These are phyloP conservation scores for Ceriops zippeliana DNA, from an alignment of 345 rosid species.

Conservation along the genomic window DNA sequence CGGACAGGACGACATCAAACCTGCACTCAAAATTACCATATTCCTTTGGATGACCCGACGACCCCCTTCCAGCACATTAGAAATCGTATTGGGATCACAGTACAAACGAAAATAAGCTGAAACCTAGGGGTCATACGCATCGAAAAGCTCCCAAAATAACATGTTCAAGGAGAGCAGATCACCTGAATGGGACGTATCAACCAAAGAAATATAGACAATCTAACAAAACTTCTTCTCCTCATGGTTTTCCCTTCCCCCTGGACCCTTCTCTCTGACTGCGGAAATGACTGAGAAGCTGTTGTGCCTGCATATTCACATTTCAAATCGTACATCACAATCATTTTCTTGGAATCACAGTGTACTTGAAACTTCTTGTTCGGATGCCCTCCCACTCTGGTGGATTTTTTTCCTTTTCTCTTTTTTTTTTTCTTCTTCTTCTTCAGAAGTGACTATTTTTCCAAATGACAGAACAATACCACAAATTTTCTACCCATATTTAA, in stretches of 20 bases:
- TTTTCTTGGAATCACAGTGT: background rate
- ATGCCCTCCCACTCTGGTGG: background rate
- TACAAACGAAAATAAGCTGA: slow-evolving; percentile 13
- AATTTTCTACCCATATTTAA: background rate
- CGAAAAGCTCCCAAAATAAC: slow-evolving; percentile 7
- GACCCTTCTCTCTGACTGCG: slow-evolving; percentile 76
- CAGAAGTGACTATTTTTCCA: slow-evolving; percentile 5
- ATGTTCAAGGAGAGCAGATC: slow-evolving; percentile 7
- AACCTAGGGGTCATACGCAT: slow-evolving; percentile 13
- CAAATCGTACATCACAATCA: slow-evolving; percentile 16
- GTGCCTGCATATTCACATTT: slow-evolving; percentile 57
- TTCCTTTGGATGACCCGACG: slow-evolving; percentile 5
- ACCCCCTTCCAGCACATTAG: background rate
- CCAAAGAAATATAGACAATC: slow-evolving; percentile 13
- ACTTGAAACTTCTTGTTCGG: background rate
- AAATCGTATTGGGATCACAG: slow-evolving; percentile 14
- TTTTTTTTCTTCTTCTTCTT: background rate
- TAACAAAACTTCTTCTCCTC: slow-evolving; percentile 18
- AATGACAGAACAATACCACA: background rate
- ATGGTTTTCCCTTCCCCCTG: slow-evolving; percentile 54
- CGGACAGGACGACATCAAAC: background rate
- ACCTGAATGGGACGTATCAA: slow-evolving; percentile 3
- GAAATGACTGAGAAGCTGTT: slow-evolving; percentile 88
- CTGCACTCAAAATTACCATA: slow-evolving; percentile 27
- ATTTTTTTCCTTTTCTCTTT: too few species aligned